Base-by-base conservation (phyloP, 2,329 filamentous ascomycete species). In the Aspergillus novofumigatus region DNA sequence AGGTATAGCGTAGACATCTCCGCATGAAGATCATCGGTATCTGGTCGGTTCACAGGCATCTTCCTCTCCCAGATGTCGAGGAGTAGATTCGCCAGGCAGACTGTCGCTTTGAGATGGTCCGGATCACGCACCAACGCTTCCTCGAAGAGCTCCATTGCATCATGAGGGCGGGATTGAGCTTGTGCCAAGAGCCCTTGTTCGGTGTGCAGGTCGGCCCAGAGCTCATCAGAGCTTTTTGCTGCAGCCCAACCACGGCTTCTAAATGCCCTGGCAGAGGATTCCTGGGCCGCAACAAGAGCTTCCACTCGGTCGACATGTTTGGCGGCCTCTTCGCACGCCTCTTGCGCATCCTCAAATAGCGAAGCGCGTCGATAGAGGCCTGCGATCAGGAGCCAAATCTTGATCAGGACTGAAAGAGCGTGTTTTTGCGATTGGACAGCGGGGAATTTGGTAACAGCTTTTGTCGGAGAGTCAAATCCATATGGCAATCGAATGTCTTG, bases 301-400 rank as follows among this genome's bases (percentile, higher is more conserved):
- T 96, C 91, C 10, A 96, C 81, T 0, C 76, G 78, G 62, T 88
- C 81, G 1, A 91, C 86, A 38, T 96, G 81, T 68, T 89, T 90
- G 58, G 86, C 81, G 1, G 93, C 94, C 78, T 97, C 94, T 10
- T 86, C 82, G 28, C 92, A 84, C 6, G 93, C 91, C 53, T 87
- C 90, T 64, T 84, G 85, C 11, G 90, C 86, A 70, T 97, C 93
- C 21, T 92, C 88, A 55, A 86, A 85, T 78, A 95, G 86, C 8
- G 83, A 84, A 7, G 93, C 91, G 53, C 91, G 85, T 28, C 91
- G 85, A 70, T 97, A 99, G 62, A 97, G 87, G 0, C 89, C 89
- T 2, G 91, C 89, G 59, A 97, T 91, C 69, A 94, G 88, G 8
- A 97, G 80, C 94, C 94, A 99, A 32, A 97, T 86, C 62, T 88